Evolutionary conservation across 2,329 filamentous ascomycete species (phyloP).

Genomic region (Colletotrichum acutatum): DNA sequence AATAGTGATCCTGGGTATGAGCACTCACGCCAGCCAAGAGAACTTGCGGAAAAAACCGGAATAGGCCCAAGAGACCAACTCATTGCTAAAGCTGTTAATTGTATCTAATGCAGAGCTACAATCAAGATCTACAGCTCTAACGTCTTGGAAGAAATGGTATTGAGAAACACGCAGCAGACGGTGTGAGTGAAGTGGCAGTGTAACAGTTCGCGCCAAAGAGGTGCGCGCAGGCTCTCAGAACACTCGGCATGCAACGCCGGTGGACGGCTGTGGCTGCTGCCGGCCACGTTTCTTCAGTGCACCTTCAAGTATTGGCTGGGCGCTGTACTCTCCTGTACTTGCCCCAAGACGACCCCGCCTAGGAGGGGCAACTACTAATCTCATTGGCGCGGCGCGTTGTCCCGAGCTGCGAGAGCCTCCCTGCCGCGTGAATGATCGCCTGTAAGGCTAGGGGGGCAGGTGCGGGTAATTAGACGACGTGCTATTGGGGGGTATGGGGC

Average conservation of each 20-base stretch:
- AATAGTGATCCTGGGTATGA: neutral
- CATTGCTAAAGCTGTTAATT: neutral
- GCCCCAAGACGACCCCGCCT: neutral
- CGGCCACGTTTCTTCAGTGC: slow-evolving; percentile 25
- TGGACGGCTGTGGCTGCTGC: slow-evolving; percentile 23
- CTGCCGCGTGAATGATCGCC: slow-evolving; percentile 19
- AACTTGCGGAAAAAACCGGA: slow-evolving; percentile 16
- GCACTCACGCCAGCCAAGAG: neutral
- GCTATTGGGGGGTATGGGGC: slow-evolving; percentile 25
- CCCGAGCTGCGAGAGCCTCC: slow-evolving; percentile 26
- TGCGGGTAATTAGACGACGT: slow-evolving; percentile 22
- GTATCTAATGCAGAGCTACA: neutral
- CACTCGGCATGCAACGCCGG: neutral
- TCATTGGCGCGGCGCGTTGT: slow-evolving; percentile 25
- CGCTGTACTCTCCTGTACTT: slow-evolving; percentile 6
- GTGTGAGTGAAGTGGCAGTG: slow-evolving; percentile 1
- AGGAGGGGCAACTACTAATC: neutral
- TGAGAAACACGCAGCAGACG: slow-evolving; percentile 26
- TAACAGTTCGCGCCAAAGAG: neutral
- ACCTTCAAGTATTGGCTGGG: neutral
- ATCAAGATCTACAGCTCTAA: neutral
- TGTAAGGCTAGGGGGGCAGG: slow-evolving; percentile 1
- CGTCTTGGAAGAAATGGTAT: slow-evolving; percentile 15
- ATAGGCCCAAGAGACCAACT: neutral
- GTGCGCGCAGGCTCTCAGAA: neutral